Evolutionary conservation across 2,329 filamentous ascomycete species (phyloP).

Genomic region (Aspergillus awamori): DNA sequence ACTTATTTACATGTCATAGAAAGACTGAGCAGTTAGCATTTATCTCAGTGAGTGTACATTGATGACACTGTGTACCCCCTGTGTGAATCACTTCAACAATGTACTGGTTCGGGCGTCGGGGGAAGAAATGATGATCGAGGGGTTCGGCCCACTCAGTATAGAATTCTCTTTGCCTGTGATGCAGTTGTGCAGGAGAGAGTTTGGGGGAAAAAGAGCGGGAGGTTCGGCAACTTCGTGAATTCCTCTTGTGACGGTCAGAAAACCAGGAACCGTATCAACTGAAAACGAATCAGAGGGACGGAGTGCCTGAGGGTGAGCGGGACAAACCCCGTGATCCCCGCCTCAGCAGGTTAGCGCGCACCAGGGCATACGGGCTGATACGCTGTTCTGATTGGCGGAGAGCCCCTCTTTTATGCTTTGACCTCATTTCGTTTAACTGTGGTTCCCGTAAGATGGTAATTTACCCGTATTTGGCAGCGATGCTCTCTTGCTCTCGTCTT

Average conservation of each 20-base stretch:
- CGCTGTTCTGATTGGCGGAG: conserved; percentile 16
- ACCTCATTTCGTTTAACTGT: conserved; percentile 27
- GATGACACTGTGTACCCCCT: not conserved
- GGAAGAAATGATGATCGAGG: conserved; percentile 3
- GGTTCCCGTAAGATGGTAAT: conserved; percentile 17
- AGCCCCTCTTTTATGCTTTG: conserved; percentile 16
- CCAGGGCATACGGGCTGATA: not conserved
- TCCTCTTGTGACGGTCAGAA: conserved; percentile 19
- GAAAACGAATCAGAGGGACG: conserved; percentile 10
- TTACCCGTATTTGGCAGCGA: conserved; percentile 14
- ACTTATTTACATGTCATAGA: no score
- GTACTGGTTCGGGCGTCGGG: not conserved
- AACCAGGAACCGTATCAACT: conserved; percentile 30
- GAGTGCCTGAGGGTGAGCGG: conserved; percentile 9
- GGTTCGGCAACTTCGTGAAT: conserved; percentile 16
- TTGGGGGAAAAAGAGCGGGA: not conserved
- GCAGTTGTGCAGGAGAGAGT: not conserved
- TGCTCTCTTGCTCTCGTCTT: conserved; percentile 9
- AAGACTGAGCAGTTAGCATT: no score
- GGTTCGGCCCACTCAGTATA: not conserved
- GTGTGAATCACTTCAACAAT: not conserved
- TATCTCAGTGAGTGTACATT: not conserved
- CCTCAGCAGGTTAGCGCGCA: conserved; percentile 13
- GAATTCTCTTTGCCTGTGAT: not conserved
- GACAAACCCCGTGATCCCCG: not conserved